phyloP scores from a whole-genome alignment of 2,329 filamentous ascomycete species.

The Trichoderma brevicompactum region DNA sequence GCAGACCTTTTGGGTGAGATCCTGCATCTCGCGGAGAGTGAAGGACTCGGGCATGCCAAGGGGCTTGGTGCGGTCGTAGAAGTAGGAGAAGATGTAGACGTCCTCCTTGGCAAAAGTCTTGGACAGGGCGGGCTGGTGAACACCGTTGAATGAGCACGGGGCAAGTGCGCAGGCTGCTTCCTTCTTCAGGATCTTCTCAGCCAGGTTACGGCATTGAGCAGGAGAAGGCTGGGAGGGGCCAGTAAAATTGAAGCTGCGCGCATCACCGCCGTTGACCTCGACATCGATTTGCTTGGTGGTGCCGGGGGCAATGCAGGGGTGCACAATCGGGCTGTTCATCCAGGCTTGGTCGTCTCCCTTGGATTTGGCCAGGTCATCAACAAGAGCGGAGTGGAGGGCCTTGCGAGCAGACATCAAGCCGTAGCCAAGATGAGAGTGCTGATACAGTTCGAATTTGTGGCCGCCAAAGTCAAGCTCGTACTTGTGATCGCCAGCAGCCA shows the following conservation, averaged over 20 bases:
- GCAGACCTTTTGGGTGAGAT: slow-evolving; percentile 84
- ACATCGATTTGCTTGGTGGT: slow-evolving; percentile 76
- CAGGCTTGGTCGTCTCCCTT: slow-evolving; percentile 66
- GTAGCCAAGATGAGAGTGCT: slow-evolving; percentile 97
- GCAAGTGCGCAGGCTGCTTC: slow-evolving; percentile 78
- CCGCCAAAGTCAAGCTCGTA: slow-evolving; percentile 91
- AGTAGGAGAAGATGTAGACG: slow-evolving; percentile 96
- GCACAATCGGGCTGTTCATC: slow-evolving; percentile 71
- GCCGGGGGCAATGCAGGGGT: slow-evolving; percentile 85
- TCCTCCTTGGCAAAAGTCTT: slow-evolving; percentile 94
- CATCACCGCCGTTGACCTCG: slow-evolving; percentile 61
- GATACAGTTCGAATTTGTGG: slow-evolving; percentile 89
- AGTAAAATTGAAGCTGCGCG: slow-evolving; percentile 77
- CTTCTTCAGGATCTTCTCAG: slow-evolving; percentile 90
- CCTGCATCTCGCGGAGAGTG: slow-evolving; percentile 85
- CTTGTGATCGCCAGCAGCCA: slow-evolving; percentile 92
- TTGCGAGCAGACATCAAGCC: slow-evolving; percentile 94
- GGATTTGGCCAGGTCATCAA: slow-evolving; percentile 71
- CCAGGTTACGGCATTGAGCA: slow-evolving; percentile 85
- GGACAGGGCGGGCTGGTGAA: slow-evolving; percentile 88
- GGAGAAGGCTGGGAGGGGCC: slow-evolving; percentile 76
- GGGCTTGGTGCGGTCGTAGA: slow-evolving; percentile 91
- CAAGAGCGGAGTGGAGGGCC: slow-evolving; percentile 75
- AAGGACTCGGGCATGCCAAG: slow-evolving; percentile 99
- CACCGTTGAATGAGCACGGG: slow-evolving; percentile 98